These are phyloP conservation scores for Pichia cactophila DNA, from an alignment of 1,139 yeast genomes.

Conservation along the genomic window DNA sequence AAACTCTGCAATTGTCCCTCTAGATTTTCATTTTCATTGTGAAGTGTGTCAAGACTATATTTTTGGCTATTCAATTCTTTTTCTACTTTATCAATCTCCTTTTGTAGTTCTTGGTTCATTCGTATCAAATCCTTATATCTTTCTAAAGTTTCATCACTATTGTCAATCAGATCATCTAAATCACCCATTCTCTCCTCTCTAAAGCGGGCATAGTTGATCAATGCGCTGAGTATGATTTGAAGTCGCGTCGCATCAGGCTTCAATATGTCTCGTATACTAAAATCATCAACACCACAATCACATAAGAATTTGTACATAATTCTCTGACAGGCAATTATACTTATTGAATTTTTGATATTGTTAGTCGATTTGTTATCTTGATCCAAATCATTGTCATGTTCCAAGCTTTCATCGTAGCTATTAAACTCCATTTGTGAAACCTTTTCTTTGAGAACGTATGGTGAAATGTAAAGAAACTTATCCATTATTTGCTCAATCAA, in stretches of 20 bases:
- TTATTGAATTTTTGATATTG: slow-evolving; percentile 32
- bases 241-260: slow-evolving; percentile 66
- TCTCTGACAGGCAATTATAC: slow-evolving; percentile 48
- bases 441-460: slow-evolving; percentile 34
- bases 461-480: slow-evolving; percentile 56
- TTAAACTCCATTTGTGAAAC: slow-evolving; percentile 27
- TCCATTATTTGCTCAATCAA: slow-evolving; percentile 69
- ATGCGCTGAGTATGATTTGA: slow-evolving; percentile 66
- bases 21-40: slow-evolving; percentile 48
- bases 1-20: slow-evolving; percentile 59
- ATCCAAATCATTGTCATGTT: not conserved
- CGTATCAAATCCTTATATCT: slow-evolving; percentile 32
- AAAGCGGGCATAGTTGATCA: slow-evolving; percentile 78
- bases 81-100: slow-evolving; percentile 37
- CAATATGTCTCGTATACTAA: slow-evolving; percentile 58
- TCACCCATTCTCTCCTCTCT: slow-evolving; percentile 70
- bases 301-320: slow-evolving; percentile 55
- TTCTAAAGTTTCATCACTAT: slow-evolving; percentile 45
- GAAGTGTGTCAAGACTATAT: slow-evolving; percentile 38
- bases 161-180: slow-evolving; percentile 52
- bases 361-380: not conserved
- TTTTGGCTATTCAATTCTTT: slow-evolving; percentile 24
- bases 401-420: slow-evolving; percentile 1
- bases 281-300: slow-evolving; percentile 73
- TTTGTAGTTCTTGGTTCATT: slow-evolving; percentile 36